Base-by-base conservation (phyloP, 768 basidiomycete genomes). In the Termitomyces heimii region DNA sequence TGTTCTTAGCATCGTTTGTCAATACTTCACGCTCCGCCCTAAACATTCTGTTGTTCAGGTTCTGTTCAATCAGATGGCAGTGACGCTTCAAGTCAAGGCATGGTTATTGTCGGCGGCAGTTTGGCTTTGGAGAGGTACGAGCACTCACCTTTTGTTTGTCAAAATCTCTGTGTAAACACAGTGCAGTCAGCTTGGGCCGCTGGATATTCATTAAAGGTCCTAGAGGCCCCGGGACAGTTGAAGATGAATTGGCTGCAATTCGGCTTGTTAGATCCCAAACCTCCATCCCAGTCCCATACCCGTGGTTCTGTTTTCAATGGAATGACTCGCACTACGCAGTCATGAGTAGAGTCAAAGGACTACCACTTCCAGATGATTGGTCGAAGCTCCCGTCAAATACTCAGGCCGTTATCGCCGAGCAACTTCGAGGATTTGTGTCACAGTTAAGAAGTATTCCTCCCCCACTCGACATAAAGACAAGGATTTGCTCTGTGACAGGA, bases 261-360 rank as follows among this genome's bases (percentile, higher is more conserved):
- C 53, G 56, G 31, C 60, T 55, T 54, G 62, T 63, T 22, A 56
- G 59, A 26, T 53, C 52, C 26, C 56, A 58, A 39, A 63, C 62
- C 18, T 44, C 47, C 37, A 60, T 60, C 24, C 59, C 59, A 24
- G 62, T 62, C n/a, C 62, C 62, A 35, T 54, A 59, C 43, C 59
- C 56, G 16, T 63, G 59, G 56, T 52, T 60, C 20, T 49, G 47
- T 48, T 48, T 48, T 22, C 5, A 20, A 5, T 48, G 47, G 47
- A 1, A 12, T 20, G 47, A 29, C 29, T 29, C 28, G 7, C 28
- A 29, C 28, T 48, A 48, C 1, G 47, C 47, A 32, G 24, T 48
- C 24, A 44, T 44, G 43, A 44, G 43, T 26, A 44, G 24, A 26
- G 43, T 44, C 24, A 44, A 44, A 14, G 43, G 43, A 24, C 24